Evolutionary conservation across 257 asterid genomes (phyloP), one percentile per base, ranked within the genome.

Genomic region (Cruciata laevipes): DNA sequence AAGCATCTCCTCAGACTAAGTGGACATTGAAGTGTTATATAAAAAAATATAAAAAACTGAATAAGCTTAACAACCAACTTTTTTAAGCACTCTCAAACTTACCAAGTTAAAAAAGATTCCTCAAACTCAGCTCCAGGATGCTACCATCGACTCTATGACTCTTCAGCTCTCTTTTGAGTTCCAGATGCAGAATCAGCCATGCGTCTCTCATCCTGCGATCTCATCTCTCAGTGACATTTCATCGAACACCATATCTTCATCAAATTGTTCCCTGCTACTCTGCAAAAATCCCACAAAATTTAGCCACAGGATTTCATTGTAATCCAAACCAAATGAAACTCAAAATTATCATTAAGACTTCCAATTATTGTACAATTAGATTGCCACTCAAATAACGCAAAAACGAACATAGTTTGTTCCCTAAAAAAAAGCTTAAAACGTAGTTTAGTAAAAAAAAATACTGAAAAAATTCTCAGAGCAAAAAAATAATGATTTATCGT

Each of bases 131-230:
- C 13, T 93, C 84, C 49, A 84, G 63, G 61, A 87, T 97, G 89
- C 89, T 11, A 91, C 87, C 97, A 89, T 89, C 35, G 98, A 85
- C 73, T 92, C 98, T 74, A 82, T 89, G 1, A 91, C 87, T 72
- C 31, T 72, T 75, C 73, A 95, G 75, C 69, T 92, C 98, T 63
- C 77, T 87, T 2, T 79, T 87, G 10, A 92, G 89, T 37, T 87
- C 98, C 10, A 75, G 67, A 10, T 24, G 89, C 85, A 0, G 73
- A 79, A 42, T 79, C 69, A 8, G 81, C 83, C 58, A 67, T 87
- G 0, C 14, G 64, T 56, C 86, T 78, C 71, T 89, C 95, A 1
- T 6, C 55, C 73, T 80, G 20, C 71, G 73, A 80, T 69, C 87
- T 83, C 80, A 86, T 75, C 81, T 69, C 87, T 83, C 80, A 86